Evolutionary conservation across 1,139 yeast genomes (phyloP).

Genomic region (Candida sp.): DNA sequence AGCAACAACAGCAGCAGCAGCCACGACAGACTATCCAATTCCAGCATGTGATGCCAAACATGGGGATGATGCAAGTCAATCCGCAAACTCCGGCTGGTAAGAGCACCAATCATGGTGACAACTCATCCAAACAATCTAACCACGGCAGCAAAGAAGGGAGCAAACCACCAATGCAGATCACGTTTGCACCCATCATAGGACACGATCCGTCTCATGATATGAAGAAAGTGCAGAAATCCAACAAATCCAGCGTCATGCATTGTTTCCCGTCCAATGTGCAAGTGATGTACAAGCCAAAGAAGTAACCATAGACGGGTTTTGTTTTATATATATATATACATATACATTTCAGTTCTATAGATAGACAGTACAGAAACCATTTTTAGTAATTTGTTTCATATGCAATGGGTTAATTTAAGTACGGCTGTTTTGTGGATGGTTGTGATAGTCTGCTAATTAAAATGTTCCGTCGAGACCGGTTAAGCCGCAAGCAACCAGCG

Average conservation of each 20-base stretch:
- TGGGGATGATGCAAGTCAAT: neutral
- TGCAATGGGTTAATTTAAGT: neutral
- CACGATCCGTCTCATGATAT: conserved; percentile 46
- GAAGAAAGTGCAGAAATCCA: conserved; percentile 18
- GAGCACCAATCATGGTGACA: neutral
- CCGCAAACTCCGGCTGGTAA: neutral
- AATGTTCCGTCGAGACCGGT: neutral
- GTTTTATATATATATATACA: neutral
- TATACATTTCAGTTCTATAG: conserved; percentile 6
- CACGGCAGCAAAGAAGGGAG: conserved; percentile 17
- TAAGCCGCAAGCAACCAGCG: neutral
- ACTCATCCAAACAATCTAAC: neutral
- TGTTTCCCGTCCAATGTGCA: conserved; percentile 37
- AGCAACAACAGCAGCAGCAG: neutral
- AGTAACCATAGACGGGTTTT: conserved; percentile 12
- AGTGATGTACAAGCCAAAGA: conserved; percentile 41
- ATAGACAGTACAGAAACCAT: neutral
- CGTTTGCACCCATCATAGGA: conserved; percentile 46
- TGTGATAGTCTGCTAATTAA: neutral
- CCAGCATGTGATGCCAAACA: neutral
- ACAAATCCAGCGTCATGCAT: conserved; percentile 25
- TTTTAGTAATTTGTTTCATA: neutral
- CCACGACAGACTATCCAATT: neutral
- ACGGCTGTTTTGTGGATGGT: neutral
- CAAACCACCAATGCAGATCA: conserved; percentile 34